Percentiles rank a stretch among this genome's conserved stretches.
These are phyloP conservation scores for Nothophytophthora sp. DNA, from an alignment of 352 stramenopile species.

Conservation along the genomic window DNA sequence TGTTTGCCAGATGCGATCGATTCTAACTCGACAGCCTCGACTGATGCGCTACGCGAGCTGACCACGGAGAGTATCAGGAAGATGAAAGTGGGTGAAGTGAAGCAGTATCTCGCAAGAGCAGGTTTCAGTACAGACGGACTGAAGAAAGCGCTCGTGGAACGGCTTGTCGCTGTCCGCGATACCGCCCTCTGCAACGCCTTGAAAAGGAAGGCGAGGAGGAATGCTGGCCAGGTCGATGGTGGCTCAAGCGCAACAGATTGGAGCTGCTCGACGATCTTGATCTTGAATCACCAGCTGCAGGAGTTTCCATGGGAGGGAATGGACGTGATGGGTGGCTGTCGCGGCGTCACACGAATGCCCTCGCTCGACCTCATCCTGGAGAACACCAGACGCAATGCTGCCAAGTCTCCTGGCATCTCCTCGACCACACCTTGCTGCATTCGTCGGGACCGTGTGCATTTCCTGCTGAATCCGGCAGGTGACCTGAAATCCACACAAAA, in stretches of 20 bases:
- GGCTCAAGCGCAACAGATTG: background rate
- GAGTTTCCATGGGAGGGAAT: conserved; percentile 86
- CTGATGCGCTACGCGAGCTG: conserved; percentile 16
- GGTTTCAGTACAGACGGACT: conserved; percentile 38
- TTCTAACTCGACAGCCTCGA: background rate
- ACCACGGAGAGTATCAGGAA: conserved; percentile 32
- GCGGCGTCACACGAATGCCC: conserved; percentile 71
- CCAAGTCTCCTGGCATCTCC: no score
- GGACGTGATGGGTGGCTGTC: conserved; percentile 40
- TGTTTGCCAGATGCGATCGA: conserved; percentile 1
- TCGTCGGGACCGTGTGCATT: conserved; percentile 43
- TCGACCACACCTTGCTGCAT: conserved; percentile 16
- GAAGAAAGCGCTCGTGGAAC: conserved; percentile 55
- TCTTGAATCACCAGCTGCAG: conserved; percentile 63
- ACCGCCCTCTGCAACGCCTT: conserved; percentile 4
- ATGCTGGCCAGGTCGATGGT: background rate
- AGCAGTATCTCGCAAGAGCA: conserved; percentile 27
- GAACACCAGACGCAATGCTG: conserved; percentile 16
- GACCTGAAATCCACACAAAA: conserved; percentile 69
- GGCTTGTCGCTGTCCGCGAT: conserved; percentile 36
- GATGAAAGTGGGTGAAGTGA: conserved; percentile 51
- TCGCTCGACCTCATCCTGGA: conserved; percentile 63
- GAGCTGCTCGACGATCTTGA: conserved; percentile 48
- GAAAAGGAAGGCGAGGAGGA: background rate
- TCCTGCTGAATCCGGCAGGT: conserved; percentile 72